Evolutionary conservation across 306 rosid species (phyloP), one percentile per base, ranked within the genome.

Genomic region (Cucurbita ficifolia): DNA sequence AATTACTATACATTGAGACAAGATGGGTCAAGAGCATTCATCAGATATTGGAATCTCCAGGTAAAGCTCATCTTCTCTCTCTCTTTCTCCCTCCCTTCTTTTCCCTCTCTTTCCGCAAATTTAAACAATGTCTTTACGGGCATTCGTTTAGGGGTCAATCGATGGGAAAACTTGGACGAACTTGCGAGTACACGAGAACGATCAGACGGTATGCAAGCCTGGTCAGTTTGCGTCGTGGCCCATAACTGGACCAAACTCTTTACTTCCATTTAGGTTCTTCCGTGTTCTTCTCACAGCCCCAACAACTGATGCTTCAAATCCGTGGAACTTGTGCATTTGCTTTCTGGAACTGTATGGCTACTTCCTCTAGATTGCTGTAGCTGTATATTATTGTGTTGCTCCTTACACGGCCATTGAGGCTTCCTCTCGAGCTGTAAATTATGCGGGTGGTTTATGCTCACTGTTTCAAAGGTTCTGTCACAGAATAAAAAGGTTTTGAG

Each of bases 161-260:
- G 98, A 94, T n/a, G 95, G 97, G 64, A 90, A 86, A 84, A 85
- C 79, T 35, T 89, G 98, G 98, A 86, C 86, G 12, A 79, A 86
- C 76, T 77, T 90, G 81, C 81, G 88, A 76, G 82, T 79, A 22
- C 98, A 94, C 65, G 98, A 89, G 80, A 90, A 89, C 74, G 98
- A 94, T 10, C 62, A 83, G 69, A 89, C 88, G 4, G 73, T 86
- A 51, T 89, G 96, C 77, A 94, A 94, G 78, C 88, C 95, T 3
- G 89, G 94, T 69, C 97, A 90, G 82, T 94, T 94, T 75, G 95
- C 92, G n/a, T 90, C 98, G 14, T 94, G 98, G 97, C 77, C 96
- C 4, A 78, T 94, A 45, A 59, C 54, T 8, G 96, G 92, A 43
- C 85, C 94, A n/a, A 86, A 89, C 6, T 85, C 96, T 55, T 76